Conservation (phyloP, 352 stramenopile species). For the Pythium aristosporum region DNA sequence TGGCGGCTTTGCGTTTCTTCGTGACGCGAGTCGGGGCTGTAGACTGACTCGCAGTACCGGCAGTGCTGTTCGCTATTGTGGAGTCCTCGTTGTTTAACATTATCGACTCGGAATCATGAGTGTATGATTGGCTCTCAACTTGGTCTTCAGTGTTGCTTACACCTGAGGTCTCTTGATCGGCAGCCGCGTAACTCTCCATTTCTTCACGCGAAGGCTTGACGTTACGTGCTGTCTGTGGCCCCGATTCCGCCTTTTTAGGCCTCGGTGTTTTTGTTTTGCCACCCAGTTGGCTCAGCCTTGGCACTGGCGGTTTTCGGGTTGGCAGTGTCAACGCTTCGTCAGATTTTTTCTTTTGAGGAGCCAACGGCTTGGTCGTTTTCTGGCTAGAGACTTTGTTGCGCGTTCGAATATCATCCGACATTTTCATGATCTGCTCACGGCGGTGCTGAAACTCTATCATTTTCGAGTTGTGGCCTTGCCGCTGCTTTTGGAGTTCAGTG, state of each 20-base stretch:
- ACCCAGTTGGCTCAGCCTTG: conserved; percentile 37
- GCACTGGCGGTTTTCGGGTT: conserved; percentile 54
- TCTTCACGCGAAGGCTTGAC: not conserved
- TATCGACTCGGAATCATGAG: conserved; percentile 7
- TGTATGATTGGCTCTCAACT: not conserved
- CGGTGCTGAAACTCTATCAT: conserved; percentile 34
- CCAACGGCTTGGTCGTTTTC: not conserved
- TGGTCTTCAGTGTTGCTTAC: no score
- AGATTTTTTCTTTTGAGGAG: not conserved
- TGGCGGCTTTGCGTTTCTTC: conserved; percentile 16
- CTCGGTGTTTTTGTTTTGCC: conserved; percentile 4
- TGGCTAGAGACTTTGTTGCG: conserved; percentile 36
- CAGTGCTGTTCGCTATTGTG: not conserved
- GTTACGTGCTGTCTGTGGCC: not conserved
- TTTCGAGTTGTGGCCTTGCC: conserved; percentile 26
- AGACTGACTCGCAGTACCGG: not conserved
- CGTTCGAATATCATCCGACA: conserved; percentile 54
- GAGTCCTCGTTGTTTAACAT: not conserved
- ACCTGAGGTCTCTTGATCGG: no score
- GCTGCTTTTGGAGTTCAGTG: conserved; percentile 38
- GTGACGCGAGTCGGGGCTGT: not conserved
- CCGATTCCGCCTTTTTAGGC: conserved; percentile 1
- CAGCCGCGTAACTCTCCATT: not conserved
- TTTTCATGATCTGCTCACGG: conserved; percentile 42
- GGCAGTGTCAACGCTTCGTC: not conserved